A percentile compares a stretch with the other conserved stretches of the same genome.
Conservation (phyloP, 1,139 yeast species). For the Nakaseomyces nivariensis region DNA sequence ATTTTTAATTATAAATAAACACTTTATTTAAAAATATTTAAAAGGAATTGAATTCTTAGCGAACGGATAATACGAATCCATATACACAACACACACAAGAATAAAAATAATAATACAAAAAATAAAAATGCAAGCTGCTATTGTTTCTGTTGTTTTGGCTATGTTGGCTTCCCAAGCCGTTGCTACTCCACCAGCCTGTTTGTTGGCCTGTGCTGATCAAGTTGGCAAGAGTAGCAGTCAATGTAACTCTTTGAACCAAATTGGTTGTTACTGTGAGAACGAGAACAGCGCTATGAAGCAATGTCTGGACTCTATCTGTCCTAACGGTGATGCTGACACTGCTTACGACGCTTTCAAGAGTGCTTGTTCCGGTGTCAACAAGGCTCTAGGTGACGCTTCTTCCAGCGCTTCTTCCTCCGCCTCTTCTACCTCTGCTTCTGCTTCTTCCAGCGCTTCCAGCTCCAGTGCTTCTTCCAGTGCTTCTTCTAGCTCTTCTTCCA, state of each 20-base stretch:
- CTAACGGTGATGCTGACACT: conserved; percentile 44
- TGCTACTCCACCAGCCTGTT: conserved; percentile 84
- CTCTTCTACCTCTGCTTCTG: conserved; percentile 22
- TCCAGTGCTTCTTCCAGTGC: conserved; percentile 15
- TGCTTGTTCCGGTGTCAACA: conserved; percentile 41
- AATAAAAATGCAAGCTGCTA: conserved; percentile 28
- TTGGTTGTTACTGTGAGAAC: conserved; percentile 54
- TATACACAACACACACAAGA: neutral
- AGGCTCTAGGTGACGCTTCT: conserved; percentile 27
- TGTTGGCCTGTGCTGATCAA: conserved; percentile 75
- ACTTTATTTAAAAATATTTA: no score
- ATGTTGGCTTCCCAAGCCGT: conserved; percentile 40
- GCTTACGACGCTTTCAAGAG: conserved; percentile 50
- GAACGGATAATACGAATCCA: no score
- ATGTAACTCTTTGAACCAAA: conserved; percentile 45
- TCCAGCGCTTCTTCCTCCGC: conserved; percentile 28
- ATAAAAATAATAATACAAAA: neutral
- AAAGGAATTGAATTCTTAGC: no score
- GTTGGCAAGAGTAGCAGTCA: conserved; percentile 46
- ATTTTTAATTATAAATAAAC: no score
- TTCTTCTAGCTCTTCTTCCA: conserved; percentile 16
- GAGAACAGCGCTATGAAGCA: conserved; percentile 41
- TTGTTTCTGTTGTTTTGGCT: conserved; percentile 40
- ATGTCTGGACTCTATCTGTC: conserved; percentile 61
- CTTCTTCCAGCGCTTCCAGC: conserved; percentile 13